phyloP scores from a whole-genome alignment of 2,329 filamentous ascomycete species.

The Chaetomium strumarium region DNA sequence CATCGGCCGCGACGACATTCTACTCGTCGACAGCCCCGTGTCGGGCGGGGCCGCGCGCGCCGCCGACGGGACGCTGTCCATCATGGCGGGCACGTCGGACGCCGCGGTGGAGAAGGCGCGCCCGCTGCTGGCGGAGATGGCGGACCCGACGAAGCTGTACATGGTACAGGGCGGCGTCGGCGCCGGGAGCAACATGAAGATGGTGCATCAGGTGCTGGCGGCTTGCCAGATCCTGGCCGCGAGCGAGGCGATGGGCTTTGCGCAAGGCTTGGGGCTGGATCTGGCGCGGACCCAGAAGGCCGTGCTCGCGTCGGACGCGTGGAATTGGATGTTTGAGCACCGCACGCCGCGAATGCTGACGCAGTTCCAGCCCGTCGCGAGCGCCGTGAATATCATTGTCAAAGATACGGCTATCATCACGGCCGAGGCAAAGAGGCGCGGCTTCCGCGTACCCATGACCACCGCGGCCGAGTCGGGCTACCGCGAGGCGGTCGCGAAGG shows the following conservation, averaged over 20 bases:
- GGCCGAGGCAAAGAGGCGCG: slow-evolving; percentile 50
- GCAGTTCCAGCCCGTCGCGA: slow-evolving; percentile 49
- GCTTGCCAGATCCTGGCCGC: slow-evolving; percentile 57
- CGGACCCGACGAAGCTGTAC: slow-evolving; percentile 56
- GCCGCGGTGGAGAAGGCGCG: slow-evolving; percentile 51
- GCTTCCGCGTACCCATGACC: slow-evolving; percentile 56
- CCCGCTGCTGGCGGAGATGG: slow-evolving; percentile 57
- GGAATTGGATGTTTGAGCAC: slow-evolving; percentile 60
- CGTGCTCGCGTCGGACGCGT: slow-evolving; percentile 43
- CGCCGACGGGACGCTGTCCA: slow-evolving; percentile 65
- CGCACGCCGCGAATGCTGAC: slow-evolving; percentile 50
- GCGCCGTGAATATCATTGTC: slow-evolving; percentile 53
- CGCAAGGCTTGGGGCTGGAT: slow-evolving; percentile 49
- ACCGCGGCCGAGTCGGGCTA: slow-evolving; percentile 60
- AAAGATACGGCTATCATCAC: slow-evolving; percentile 64
- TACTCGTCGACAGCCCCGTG: slow-evolving; percentile 65
- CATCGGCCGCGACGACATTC: slow-evolving; percentile 54
- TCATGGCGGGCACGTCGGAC: slow-evolving; percentile 62
- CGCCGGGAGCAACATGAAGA: slow-evolving; percentile 56
- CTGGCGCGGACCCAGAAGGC: slow-evolving; percentile 35
- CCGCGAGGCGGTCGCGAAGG: slow-evolving; percentile 52
- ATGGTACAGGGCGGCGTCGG: slow-evolving; percentile 55
- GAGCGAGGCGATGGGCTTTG: slow-evolving; percentile 56
- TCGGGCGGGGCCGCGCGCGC: slow-evolving; percentile 65
- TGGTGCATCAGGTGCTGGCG: slow-evolving; percentile 58